Evolutionary conservation across 1,284 basidiomycete genomes (phyloP).

Genomic region (Trametes pubescens): DNA sequence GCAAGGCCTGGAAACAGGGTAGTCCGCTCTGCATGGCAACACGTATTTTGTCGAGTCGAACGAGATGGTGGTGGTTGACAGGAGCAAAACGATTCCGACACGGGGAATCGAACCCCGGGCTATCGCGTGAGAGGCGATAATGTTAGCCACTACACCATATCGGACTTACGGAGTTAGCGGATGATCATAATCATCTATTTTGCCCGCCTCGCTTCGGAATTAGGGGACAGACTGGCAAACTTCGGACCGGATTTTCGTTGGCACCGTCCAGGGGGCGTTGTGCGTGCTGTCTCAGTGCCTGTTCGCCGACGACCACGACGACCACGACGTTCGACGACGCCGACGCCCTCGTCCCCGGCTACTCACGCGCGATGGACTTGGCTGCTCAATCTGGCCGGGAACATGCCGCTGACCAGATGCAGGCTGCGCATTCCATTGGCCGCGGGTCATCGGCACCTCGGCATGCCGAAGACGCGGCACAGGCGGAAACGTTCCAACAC

Average conservation of each 20-base stretch:
- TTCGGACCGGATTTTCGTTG: constrained; percentile 14
- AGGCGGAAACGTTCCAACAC: constrained; percentile 24
- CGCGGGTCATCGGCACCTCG: constrained; percentile 33
- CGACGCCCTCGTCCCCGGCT: constrained; percentile 9
- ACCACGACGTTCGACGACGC: constrained; percentile 6
- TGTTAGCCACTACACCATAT: constrained; percentile 33
- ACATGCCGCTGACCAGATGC: constrained; percentile 26
- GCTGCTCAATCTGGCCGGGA: constrained; percentile 28
- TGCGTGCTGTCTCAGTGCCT: not conserved
- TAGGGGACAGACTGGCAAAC: constrained; percentile 9
- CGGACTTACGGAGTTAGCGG: constrained; percentile 5
- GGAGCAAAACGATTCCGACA: constrained; percentile 25
- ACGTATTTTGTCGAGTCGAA: too few species aligned
- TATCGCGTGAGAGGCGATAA: constrained; percentile 32
- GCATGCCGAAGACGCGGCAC: constrained; percentile 30
- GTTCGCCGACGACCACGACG: constrained; percentile 16
- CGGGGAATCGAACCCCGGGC: constrained; percentile 32
- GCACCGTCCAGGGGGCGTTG: not conserved
- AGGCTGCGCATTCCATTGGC: constrained; percentile 28
- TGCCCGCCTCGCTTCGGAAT: not conserved
- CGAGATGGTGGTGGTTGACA: too few species aligned
- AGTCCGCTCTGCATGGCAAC: too few species aligned
- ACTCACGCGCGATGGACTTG: constrained; percentile 13
- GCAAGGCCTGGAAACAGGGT: not conserved
- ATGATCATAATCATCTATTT: not conserved